These are phyloP conservation scores for Parathielavia appendiculata DNA, from an alignment of 495 filamentous ascomycete species.

Conservation along the genomic window DNA sequence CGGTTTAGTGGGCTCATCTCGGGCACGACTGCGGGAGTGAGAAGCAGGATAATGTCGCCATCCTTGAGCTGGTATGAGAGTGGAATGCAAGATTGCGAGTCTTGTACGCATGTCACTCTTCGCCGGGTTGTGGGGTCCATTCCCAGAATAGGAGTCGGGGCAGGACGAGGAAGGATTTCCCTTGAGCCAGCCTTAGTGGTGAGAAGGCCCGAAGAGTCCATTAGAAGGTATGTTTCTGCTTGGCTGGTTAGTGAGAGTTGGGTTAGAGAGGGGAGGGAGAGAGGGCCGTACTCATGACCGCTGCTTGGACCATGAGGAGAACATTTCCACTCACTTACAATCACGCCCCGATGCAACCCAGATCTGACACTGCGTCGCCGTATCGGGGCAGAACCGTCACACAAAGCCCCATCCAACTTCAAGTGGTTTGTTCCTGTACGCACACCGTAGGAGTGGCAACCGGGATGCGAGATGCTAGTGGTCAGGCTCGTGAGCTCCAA, in stretches of 20 bases:
- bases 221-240: neutral
- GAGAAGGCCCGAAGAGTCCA: neutral
- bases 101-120: conserved; percentile 26
- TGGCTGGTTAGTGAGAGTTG: neutral
- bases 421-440: conserved; percentile 2
- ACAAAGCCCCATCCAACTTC: neutral
- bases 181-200: neutral
- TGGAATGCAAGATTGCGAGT: conserved; percentile 38
- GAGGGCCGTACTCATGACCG: neutral
- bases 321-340: conserved; percentile 7
- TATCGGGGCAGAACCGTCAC: neutral
- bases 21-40: conserved; percentile 54
- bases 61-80: conserved; percentile 38
- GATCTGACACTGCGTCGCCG: conserved; percentile 3
- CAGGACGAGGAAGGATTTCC: neutral
- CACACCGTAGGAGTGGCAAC: conserved; percentile 13
- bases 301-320: neutral
- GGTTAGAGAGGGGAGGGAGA: neutral
- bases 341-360: neutral
- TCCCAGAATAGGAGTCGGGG: neutral
- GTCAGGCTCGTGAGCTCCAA: neutral
- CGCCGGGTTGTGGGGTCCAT: conserved; percentile 9
- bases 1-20: conserved; percentile 26
- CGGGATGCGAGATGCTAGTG: conserved; percentile 8
- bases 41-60: conserved; percentile 50